phyloP scores from a whole-genome alignment of 208 protist genomes.

The Phytomonas sp. region DNA sequence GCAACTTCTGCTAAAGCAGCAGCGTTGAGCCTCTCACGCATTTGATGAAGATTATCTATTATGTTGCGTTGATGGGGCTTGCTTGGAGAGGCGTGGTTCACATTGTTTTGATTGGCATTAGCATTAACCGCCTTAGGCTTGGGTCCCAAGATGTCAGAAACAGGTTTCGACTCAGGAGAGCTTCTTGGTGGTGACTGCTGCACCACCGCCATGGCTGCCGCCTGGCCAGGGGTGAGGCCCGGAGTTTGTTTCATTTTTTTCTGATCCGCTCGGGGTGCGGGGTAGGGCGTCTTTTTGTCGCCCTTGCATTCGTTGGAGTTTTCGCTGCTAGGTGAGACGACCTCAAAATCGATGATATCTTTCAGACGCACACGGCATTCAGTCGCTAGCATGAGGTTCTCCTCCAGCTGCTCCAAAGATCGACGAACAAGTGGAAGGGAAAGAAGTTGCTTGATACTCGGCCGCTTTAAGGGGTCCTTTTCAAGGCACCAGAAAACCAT shows the following conservation, averaged over 20 bases:
- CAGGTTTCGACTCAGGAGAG: slow-evolving; percentile 5
- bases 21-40: neutral
- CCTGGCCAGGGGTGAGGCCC: slow-evolving; percentile 66
- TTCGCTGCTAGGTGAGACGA: slow-evolving; percentile 22
- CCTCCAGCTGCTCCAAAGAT: slow-evolving; percentile 73
- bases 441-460: slow-evolving; percentile 75
- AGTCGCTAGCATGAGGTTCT: slow-evolving; percentile 86
- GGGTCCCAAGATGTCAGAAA: slow-evolving; percentile 23
- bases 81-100: neutral
- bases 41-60: neutral
- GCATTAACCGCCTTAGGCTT: slow-evolving; percentile 21
- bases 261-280: neutral
- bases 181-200: slow-evolving; percentile 17
- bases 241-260: slow-evolving; percentile 8
- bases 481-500: slow-evolving; percentile 85
- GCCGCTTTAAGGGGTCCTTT: slow-evolving; percentile 68
- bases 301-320: neutral
- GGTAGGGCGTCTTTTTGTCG: neutral
- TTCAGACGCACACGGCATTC: slow-evolving; percentile 77
- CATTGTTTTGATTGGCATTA: slow-evolving; percentile 3
- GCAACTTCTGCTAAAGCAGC: neutral
- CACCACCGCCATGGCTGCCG: slow-evolving; percentile 66
- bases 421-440: slow-evolving; percentile 55
- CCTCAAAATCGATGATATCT: slow-evolving; percentile 85
- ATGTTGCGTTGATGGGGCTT: neutral